Conservation (phyloP, 306 rosid species). For the Vigna radiata region DNA sequence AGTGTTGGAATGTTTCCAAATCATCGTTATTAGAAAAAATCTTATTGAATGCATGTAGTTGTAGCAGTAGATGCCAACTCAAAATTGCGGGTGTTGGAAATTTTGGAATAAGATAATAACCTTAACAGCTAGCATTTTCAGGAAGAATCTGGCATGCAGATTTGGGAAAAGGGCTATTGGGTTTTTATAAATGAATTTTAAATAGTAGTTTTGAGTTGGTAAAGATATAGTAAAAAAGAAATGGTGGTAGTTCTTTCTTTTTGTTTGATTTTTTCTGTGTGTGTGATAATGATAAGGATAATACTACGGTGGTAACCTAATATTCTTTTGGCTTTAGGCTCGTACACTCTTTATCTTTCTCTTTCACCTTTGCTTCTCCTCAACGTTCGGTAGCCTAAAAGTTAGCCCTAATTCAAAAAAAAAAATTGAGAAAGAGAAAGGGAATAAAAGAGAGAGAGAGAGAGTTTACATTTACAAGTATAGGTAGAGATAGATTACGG, state of each 20-base stretch:
- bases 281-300: conserved; percentile 5
- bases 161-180: neutral
- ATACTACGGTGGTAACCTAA: conserved; percentile 33
- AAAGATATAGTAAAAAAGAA: neutral
- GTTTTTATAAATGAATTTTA: neutral
- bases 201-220: too few relatives aligned
- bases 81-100: neutral
- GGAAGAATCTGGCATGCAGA: neutral
- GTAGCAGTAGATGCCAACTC: too few relatives aligned
- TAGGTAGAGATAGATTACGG: conserved; percentile 20
- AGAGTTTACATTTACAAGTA: neutral
- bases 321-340: conserved; percentile 47
- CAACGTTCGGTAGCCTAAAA: conserved; percentile 85
- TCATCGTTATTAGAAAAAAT: too few relatives aligned
- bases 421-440: too few relatives aligned
- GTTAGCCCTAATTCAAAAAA: neutral
- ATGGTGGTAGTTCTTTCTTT: neutral
- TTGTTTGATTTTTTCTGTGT: neutral
- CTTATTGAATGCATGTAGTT: neutral
- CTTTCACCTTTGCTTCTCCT: conserved; percentile 73
- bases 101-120: neutral
- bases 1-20: too few relatives aligned
- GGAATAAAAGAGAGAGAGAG: too few relatives aligned
- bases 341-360: conserved; percentile 34
- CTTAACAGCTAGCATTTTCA: neutral